phyloP scores from a whole-genome alignment of 768 basidiomycete genomes.

The Tylopilus sp. region DNA sequence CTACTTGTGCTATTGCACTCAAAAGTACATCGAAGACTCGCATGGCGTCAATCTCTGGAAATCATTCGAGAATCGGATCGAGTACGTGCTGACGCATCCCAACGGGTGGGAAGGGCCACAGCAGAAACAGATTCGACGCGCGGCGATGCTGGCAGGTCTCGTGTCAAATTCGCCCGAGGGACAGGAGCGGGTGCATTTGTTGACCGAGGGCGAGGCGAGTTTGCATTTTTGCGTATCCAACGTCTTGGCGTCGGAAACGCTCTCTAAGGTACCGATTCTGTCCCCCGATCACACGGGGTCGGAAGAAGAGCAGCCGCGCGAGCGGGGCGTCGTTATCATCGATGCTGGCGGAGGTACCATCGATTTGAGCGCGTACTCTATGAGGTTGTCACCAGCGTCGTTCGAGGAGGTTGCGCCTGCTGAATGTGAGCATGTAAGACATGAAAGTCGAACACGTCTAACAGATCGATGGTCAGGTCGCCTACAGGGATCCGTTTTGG shows the following conservation, averaged over 20 bases:
- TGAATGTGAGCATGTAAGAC: slow-evolving; percentile 28
- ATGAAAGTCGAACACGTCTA: background rate
- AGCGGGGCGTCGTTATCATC: slow-evolving; percentile 41
- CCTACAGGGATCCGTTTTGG: slow-evolving; percentile 39
- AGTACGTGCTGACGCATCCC: slow-evolving; percentile 57
- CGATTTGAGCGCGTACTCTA: slow-evolving; percentile 41
- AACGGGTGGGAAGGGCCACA: slow-evolving; percentile 66
- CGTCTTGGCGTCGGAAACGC: slow-evolving; percentile 37
- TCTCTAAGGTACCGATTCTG: slow-evolving; percentile 18
- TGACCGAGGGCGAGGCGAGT: slow-evolving; percentile 66
- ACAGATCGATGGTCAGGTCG: slow-evolving; percentile 28
- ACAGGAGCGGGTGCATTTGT: slow-evolving; percentile 45
- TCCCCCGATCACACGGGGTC: slow-evolving; percentile 17
- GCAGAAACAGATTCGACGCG: slow-evolving; percentile 53
- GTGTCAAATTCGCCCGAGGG: slow-evolving; percentile 39
- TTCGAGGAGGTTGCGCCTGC: slow-evolving; percentile 38
- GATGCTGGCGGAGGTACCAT: slow-evolving; percentile 50
- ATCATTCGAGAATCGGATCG: slow-evolving; percentile 39
- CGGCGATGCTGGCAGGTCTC: slow-evolving; percentile 50
- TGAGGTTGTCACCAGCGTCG: slow-evolving; percentile 36
- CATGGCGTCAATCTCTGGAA: slow-evolving; percentile 47
- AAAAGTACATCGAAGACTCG: slow-evolving; percentile 45
- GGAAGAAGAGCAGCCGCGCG: slow-evolving; percentile 21
- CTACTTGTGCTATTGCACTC: slow-evolving; percentile 44
- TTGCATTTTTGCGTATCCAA: slow-evolving; percentile 54